These are phyloP conservation scores for Pinguiococcus pyrenoidosus DNA, from an alignment of 108 stramenopile species.

Conservation along the genomic window DNA sequence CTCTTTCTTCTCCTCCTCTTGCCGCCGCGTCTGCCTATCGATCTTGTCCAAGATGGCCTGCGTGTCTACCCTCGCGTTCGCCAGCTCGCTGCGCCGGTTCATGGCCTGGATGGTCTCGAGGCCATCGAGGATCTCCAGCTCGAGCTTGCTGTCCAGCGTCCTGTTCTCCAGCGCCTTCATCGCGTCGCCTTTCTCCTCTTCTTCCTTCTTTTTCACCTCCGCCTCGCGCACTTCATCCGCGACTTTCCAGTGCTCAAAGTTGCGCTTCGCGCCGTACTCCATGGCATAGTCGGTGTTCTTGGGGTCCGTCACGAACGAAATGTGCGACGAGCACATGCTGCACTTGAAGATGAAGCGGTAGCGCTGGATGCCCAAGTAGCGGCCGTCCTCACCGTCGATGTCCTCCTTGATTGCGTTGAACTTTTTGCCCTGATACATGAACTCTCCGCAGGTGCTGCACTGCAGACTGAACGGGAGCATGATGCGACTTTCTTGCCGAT, in stretches of 20 bases:
- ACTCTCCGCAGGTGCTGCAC: constrained; percentile 75
- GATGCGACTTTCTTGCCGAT: constrained; percentile 74
- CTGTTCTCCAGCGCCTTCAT: constrained; percentile 91
- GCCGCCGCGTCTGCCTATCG: no score
- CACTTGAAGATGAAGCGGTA: constrained; percentile 91
- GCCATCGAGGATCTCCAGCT: constrained; percentile 86
- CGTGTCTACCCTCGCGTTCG: not conserved
- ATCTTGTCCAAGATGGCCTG: not conserved
- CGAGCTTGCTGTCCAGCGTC: constrained; percentile 77
- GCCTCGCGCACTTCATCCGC: constrained; percentile 18
- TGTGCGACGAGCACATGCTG: constrained; percentile 54
- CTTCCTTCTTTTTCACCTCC: constrained; percentile 50
- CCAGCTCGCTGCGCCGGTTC: constrained; percentile 49
- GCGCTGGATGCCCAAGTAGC: constrained; percentile 81
- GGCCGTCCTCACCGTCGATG: constrained; percentile 72
- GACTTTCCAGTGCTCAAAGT: constrained; percentile 79
- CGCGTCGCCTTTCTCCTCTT: constrained; percentile 67
- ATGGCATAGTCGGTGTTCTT: constrained; percentile 91
- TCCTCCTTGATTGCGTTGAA: constrained; percentile 86
- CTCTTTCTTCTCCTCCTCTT: no score
- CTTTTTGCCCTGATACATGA: constrained; percentile 85
- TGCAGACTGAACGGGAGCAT: constrained; percentile 92
- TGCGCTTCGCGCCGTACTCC: constrained; percentile 79
- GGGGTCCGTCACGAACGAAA: constrained; percentile 89
- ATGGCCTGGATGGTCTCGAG: constrained; percentile 82